These are phyloP conservation scores for Candida sp. DNA, from an alignment of 1,139 yeast genomes.

Conservation along the genomic window DNA sequence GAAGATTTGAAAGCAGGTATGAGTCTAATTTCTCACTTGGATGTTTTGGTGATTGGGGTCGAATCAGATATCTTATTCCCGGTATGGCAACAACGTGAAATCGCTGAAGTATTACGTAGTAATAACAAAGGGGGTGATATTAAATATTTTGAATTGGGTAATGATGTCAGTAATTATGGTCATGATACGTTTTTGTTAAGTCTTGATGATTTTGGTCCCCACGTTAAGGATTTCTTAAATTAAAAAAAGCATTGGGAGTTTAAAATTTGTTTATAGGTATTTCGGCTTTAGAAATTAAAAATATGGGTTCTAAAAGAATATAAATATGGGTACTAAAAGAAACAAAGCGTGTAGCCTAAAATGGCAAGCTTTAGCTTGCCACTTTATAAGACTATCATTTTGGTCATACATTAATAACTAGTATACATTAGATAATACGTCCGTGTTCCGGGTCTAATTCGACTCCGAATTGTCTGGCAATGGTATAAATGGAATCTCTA, in stretches of 20 bases:
- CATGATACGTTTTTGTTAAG: conserved; percentile 88
- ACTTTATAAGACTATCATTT: no score
- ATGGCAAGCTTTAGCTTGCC: no score
- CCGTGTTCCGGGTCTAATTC: conserved; percentile 63
- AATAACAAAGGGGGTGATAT: conserved; percentile 29
- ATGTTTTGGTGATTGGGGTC: conserved; percentile 80
- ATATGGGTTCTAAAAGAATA: background rate
- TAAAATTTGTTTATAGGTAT: no score
- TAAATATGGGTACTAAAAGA: no score
- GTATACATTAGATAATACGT: conserved; percentile 30
- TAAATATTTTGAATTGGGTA: conserved; percentile 69
- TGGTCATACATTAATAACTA: background rate
- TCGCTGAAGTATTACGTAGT: conserved; percentile 55
- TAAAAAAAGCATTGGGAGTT: background rate
- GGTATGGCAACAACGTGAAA: conserved; percentile 90
- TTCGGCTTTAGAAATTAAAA: background rate
- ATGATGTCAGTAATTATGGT: conserved; percentile 76
- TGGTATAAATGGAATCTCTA: conserved; percentile 47
- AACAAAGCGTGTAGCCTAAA: no score
- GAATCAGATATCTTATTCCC: conserved; percentile 92
- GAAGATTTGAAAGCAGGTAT: conserved; percentile 67
- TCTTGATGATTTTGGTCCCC: conserved; percentile 74
- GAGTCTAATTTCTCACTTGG: conserved; percentile 56
- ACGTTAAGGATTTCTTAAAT: conserved; percentile 58
- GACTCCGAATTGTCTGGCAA: conserved; percentile 55